Evolutionary conservation across 352 stramenopile genomes (phyloP).

Genomic region (Pythium insidiosum): DNA sequence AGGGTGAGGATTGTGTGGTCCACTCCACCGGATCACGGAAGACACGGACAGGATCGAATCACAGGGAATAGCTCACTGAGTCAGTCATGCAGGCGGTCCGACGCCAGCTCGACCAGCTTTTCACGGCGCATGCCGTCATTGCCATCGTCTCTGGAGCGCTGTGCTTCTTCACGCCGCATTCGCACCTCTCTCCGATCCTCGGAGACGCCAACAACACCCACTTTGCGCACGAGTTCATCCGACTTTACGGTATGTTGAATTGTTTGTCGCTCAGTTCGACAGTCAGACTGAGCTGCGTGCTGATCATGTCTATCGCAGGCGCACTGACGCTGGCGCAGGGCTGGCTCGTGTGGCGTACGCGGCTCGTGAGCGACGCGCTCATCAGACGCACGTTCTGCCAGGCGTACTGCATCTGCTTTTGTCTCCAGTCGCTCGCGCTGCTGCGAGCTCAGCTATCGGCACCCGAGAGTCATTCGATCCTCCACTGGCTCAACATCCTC

Average conservation of each 20-base stretch:
- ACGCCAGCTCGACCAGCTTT: constrained; percentile 75
- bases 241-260: constrained; percentile 57
- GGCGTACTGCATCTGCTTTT: constrained; percentile 84
- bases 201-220: constrained; percentile 73
- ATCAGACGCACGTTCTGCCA: constrained; percentile 84
- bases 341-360: constrained; percentile 83
- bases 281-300: no score
- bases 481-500: constrained; percentile 81
- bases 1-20: no score
- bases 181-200: constrained; percentile 69
- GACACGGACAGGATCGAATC: constrained; percentile 1
- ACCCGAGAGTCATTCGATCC: constrained; percentile 66
- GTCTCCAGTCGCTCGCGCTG: constrained; percentile 62
- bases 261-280: no score
- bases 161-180: constrained; percentile 77
- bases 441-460: constrained; percentile 63
- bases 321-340: constrained; percentile 75
- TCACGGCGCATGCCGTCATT: constrained; percentile 66
- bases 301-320: constrained; percentile 20
- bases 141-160: constrained; percentile 52
- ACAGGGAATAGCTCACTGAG: constrained; percentile 3
- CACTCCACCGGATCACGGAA: no score
- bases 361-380: constrained; percentile 77
- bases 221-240: constrained; percentile 79
- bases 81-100: constrained; percentile 52